A percentile compares a stretch with the other conserved stretches of the same genome.
phyloP scores from a whole-genome alignment of 108 stramenopile genomes.

The Pseudonitzschia delicatissima region DNA sequence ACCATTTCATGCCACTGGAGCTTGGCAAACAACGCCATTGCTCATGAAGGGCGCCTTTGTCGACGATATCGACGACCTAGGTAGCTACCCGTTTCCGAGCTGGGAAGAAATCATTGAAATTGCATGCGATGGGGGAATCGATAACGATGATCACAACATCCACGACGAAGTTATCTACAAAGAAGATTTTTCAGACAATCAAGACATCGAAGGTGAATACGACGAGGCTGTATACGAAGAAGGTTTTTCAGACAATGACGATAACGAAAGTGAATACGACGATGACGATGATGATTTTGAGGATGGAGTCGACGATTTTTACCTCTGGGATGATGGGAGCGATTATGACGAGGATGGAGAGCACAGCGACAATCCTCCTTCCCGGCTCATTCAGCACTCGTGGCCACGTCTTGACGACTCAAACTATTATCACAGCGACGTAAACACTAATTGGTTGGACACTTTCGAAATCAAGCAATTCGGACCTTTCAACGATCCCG shows the following conservation, averaged over 20 bases:
- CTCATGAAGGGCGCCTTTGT: constrained; percentile 58
- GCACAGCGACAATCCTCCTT: neutral
- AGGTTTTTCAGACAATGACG: neutral
- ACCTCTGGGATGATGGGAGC: neutral
- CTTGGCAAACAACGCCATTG: constrained; percentile 65
- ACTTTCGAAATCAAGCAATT: constrained; percentile 52
- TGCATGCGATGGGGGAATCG: constrained; percentile 31
- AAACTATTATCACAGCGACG: constrained; percentile 19
- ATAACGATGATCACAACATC: constrained; percentile 30
- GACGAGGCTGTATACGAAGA: neutral
- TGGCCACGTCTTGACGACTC: constrained; percentile 26
- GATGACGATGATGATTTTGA: constrained; percentile 2
- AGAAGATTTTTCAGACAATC: neutral
- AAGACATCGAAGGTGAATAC: neutral
- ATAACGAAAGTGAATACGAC: neutral
- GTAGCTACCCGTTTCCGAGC: constrained; percentile 11
- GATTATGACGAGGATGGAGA: neutral
- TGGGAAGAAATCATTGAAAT: constrained; percentile 63
- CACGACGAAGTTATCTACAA: constrained; percentile 8
- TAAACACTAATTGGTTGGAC: constrained; percentile 11
- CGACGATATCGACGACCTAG: constrained; percentile 12
- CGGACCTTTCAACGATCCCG: constrained; percentile 51
- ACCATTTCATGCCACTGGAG: constrained; percentile 15
- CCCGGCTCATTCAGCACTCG: constrained; percentile 2
- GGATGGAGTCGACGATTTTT: neutral